phyloP scores from a whole-genome alignment of 768 basidiomycete species.

The Suillus fuscotomentosus region DNA sequence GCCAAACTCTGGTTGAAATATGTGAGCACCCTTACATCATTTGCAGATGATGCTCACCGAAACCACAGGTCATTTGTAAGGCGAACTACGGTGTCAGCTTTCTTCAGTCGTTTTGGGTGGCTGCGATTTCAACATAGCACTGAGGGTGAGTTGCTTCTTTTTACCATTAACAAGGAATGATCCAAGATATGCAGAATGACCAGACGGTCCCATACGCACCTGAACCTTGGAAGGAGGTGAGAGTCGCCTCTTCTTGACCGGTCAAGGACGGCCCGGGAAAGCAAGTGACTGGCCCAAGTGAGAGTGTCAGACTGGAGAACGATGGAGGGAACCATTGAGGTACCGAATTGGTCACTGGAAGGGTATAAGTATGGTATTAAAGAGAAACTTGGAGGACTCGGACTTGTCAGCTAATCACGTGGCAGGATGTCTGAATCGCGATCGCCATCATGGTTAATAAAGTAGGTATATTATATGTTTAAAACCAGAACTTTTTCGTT shows the following conservation, averaged over 20 bases:
- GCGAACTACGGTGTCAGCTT: constrained; percentile 62
- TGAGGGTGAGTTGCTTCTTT: constrained; percentile 67
- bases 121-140: constrained; percentile 63
- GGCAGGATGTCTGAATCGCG: too few species aligned
- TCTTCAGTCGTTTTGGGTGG: constrained; percentile 45
- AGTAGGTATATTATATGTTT: too few species aligned
- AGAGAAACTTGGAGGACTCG: too few species aligned
- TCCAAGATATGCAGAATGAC: constrained; percentile 50
- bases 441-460: too few species aligned
- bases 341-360: too few species aligned
- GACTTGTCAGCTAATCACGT: too few species aligned
- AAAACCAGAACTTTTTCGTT: too few species aligned
- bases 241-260: constrained; percentile 52
- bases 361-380: too few species aligned
- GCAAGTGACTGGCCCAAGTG: too few species aligned
- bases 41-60: constrained; percentile 44
- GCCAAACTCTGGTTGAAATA: constrained; percentile 62
- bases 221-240: constrained; percentile 25
- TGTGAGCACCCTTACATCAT: neutral
- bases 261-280: constrained; percentile 3
- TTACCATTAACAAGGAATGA: constrained; percentile 49
- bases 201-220: neutral
- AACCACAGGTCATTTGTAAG: constrained; percentile 62
- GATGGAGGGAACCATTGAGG: too few species aligned
- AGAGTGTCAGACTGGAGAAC: too few species aligned